Base-by-base conservation (phyloP, 2,329 filamentous ascomycete genomes). In the Pseudogymnoascus sp. region DNA sequence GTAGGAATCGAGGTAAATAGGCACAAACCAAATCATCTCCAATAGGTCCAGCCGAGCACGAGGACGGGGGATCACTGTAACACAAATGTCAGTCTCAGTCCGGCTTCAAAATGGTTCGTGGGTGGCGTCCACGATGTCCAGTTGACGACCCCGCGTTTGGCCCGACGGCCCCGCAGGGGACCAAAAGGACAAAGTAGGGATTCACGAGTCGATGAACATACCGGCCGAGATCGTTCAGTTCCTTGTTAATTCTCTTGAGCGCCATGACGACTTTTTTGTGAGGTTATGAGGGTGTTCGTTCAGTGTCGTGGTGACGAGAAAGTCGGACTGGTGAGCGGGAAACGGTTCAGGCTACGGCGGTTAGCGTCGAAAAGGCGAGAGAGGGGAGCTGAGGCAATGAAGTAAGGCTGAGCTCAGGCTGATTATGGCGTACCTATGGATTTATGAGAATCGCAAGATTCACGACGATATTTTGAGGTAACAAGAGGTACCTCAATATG, bases 31-130 rank as follows among this genome's bases (percentile, higher is more conserved):
- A 79, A 82, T 99, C 94, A 82, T 97, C 93, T 77, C 92, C 92
- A 74, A 95, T 88, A 70, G 94, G 94, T 69, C 94, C 94, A 73
- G 94, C 94, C 76, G 93, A 97, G 87, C 94, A 99, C 71, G 93
- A 97, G 64, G 94, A 97, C 74, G 94, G 94, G 76, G 94, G 94
- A 77, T 99, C 94, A 82, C 94, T 97, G 72, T 66, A 68, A 65
- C 64, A 62, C 29, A 64, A 59, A 63, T 33, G 58, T 72, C 61
- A 70, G 67, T 62, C 60, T 33, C n/a, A 33, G 48, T 55, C 35
- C 48, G 29, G 58, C 7, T 21, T 48, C 38, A 33, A 15, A 21
- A 44, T 9, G 58, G 21, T 42, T 27, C 59, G 21, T 61, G 59
- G 25, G 61, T 67, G 67, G 71, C 61, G 67, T 62, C 70, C 61